Percentiles rank a stretch among this genome's conserved stretches.
Evolutionary conservation across 2,329 filamentous ascomycete species (phyloP).

Genomic region (Nigrospora sphaerica): DNA sequence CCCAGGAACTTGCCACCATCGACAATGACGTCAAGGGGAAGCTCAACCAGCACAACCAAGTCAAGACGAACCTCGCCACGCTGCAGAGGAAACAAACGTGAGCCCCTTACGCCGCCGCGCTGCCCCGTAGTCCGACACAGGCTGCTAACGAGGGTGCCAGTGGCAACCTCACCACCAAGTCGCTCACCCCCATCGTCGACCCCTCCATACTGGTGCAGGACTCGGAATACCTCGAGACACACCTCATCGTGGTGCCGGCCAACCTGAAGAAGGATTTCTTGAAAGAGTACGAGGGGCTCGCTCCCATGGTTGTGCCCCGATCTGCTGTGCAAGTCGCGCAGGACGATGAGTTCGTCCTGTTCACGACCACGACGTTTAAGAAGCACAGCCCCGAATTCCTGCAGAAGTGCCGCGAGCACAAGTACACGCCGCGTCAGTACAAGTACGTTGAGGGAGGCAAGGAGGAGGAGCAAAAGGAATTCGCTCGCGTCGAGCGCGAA

Average conservation of each 20-base stretch:
- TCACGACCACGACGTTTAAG: constrained; percentile 87
- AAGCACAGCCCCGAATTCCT: constrained; percentile 83
- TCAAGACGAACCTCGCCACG: constrained; percentile 76
- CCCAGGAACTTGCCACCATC: constrained; percentile 77
- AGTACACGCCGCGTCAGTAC: constrained; percentile 93
- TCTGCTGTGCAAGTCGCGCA: constrained; percentile 73
- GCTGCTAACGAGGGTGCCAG: constrained; percentile 31
- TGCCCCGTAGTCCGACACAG: constrained; percentile 1
- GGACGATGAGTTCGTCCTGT: constrained; percentile 86
- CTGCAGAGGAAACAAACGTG: constrained; percentile 77
- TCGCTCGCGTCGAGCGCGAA: constrained; percentile 74
- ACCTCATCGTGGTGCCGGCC: constrained; percentile 82
- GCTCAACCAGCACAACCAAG: constrained; percentile 86
- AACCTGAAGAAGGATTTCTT: constrained; percentile 81
- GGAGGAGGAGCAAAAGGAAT: constrained; percentile 82
- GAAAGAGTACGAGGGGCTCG: constrained; percentile 78
- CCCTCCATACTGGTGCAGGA: constrained; percentile 75
- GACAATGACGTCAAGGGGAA: constrained; percentile 96
- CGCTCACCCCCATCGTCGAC: constrained; percentile 81
- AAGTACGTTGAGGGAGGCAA: constrained; percentile 85
- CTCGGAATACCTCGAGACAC: constrained; percentile 95
- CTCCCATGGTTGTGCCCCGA: constrained; percentile 88
- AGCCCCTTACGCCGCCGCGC: not conserved
- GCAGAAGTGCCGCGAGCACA: constrained; percentile 84
- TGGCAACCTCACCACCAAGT: constrained; percentile 91